Percentiles rank a stretch among this genome's conserved stretches.
phyloP scores from a whole-genome alignment of 495 filamentous ascomycete genomes.

The Neohortaea acidophila region DNA sequence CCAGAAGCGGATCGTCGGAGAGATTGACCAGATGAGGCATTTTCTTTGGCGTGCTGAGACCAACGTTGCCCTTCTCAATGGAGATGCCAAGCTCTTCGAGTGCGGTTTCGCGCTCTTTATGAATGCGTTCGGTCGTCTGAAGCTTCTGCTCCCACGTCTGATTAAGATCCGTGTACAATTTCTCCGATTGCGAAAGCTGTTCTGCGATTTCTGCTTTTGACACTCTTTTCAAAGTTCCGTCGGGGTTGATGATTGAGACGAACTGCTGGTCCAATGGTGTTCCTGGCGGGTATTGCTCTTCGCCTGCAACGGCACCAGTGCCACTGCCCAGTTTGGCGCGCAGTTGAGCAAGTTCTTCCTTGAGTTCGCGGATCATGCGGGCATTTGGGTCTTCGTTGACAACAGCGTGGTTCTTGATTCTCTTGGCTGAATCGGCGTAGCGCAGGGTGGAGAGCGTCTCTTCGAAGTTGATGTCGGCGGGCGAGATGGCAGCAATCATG shows the following conservation, averaged over 20 bases:
- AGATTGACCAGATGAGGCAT: slow-evolving; percentile 98
- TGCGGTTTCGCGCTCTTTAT: slow-evolving; percentile 90
- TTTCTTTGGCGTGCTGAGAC: slow-evolving; percentile 89
- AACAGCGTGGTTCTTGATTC: slow-evolving; percentile 99
- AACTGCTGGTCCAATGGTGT: slow-evolving; percentile 92
- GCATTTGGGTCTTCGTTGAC: slow-evolving; percentile 99
- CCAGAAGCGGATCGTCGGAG: slow-evolving; percentile 86
- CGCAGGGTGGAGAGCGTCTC: slow-evolving; percentile 90
- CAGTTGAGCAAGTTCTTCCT: slow-evolving; percentile 80
- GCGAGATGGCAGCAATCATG: slow-evolving; percentile 98
- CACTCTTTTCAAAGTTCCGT: slow-evolving; percentile 83
- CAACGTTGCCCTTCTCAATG: slow-evolving; percentile 96
- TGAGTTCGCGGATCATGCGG: slow-evolving; percentile 94
- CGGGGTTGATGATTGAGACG: slow-evolving; percentile 75
- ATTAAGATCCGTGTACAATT: slow-evolving; percentile 89
- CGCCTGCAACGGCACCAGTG: slow-evolving; percentile 34
- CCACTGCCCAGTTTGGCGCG: slow-evolving; percentile 63
- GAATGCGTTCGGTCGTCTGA: slow-evolving; percentile 85
- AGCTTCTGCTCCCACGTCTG: slow-evolving; percentile 98
- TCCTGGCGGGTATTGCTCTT: slow-evolving; percentile 77
- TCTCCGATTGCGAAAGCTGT: slow-evolving; percentile 88
- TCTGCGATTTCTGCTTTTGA: slow-evolving; percentile 98
- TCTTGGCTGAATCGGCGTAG: slow-evolving; percentile 94
- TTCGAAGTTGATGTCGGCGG: slow-evolving; percentile 98
- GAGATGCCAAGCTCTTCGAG: slow-evolving; percentile 95